Evolutionary conservation across 1,284 basidiomycete genomes (phyloP).

Genomic region (Papiliotrema terrestris): DNA sequence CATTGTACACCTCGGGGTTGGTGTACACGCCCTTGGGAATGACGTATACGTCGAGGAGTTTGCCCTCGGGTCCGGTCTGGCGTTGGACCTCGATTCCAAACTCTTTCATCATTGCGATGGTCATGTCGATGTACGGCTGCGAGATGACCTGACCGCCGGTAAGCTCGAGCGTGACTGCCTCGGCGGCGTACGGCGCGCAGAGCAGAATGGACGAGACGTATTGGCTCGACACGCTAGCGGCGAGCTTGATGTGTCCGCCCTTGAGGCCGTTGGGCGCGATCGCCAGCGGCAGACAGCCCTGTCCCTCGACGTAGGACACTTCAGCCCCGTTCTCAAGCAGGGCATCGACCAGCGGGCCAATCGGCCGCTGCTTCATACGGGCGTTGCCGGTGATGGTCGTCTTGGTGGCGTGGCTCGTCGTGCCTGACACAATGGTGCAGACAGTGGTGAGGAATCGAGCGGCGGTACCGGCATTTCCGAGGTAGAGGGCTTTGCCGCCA

Average conservation of each 20-base stretch:
- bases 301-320: constrained; percentile 72
- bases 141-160: constrained; percentile 93
- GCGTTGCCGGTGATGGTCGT: constrained; percentile 95
- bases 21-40: constrained; percentile 78
- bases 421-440: constrained; percentile 69
- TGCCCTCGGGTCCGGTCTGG: constrained; percentile 62
- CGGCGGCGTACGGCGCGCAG: constrained; percentile 86
- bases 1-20: constrained; percentile 77
- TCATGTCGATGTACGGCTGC: constrained; percentile 99
- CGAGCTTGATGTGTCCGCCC: constrained; percentile 80
- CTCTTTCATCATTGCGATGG: constrained; percentile 94
- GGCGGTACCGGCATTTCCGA: constrained; percentile 96
- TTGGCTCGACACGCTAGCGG: constrained; percentile 94
- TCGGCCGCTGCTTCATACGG: constrained; percentile 94
- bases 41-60: constrained; percentile 73
- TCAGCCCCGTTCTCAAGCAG: constrained; percentile 75
- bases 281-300: constrained; percentile 83
- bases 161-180: constrained; percentile 81
- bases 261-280: constrained; percentile 80
- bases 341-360: constrained; percentile 93
- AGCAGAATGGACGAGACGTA: constrained; percentile 96
- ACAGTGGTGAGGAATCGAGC: constrained; percentile 97
- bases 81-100: constrained; percentile 82
- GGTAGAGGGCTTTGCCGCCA: constrained; percentile 82
- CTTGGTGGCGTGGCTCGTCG: constrained; percentile 49